Percentiles rank a stretch among this genome's conserved stretches.
phyloP scores from a whole-genome alignment of 2,329 filamentous ascomycete species.

The Fusarium pseudonygamai region DNA sequence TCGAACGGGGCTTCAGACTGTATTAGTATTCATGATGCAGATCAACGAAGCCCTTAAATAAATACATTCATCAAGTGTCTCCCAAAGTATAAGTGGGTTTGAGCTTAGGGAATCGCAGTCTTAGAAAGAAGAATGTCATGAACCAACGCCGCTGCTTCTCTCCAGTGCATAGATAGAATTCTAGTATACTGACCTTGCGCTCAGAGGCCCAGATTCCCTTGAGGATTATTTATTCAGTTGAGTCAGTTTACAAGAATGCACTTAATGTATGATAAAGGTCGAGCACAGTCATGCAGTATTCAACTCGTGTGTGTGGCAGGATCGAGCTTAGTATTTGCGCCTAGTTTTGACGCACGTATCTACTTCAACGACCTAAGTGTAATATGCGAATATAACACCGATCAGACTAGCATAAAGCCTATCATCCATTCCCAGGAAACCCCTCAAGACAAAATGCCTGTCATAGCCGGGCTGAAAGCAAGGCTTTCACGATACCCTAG shows the following conservation, averaged over 20 bases:
- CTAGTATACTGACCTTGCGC: constrained; percentile 8
- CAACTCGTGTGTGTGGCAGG: background rate
- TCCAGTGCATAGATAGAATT: rapidly evolving
- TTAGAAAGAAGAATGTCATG: too few relatives aligned
- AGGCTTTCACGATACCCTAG: constrained; percentile 23
- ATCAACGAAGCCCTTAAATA: too few relatives aligned
- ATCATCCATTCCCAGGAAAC: background rate
- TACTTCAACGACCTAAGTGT: background rate
- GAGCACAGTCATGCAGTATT: background rate
- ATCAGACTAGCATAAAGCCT: background rate
- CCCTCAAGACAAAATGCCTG: background rate
- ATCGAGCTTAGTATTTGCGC: background rate
- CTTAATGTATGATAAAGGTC: too few relatives aligned
- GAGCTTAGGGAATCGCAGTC: too few relatives aligned
- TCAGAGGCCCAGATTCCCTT: constrained; percentile 32
- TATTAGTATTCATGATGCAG: too few relatives aligned
- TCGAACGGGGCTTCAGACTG: too few relatives aligned
- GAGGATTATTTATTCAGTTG: background rate
- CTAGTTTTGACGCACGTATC: background rate
- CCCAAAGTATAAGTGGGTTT: too few relatives aligned
- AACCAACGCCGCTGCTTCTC: rapidly evolving
- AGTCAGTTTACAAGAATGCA: too few relatives aligned
- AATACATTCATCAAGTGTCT: too few relatives aligned
- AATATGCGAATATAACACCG: too few relatives aligned
- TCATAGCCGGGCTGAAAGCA: constrained; percentile 9